Percentiles rank a stretch among this genome's conserved stretches.
Conservation (phyloP, 129 eudicot genomes). For the Heracleum sosnowskyi region DNA sequence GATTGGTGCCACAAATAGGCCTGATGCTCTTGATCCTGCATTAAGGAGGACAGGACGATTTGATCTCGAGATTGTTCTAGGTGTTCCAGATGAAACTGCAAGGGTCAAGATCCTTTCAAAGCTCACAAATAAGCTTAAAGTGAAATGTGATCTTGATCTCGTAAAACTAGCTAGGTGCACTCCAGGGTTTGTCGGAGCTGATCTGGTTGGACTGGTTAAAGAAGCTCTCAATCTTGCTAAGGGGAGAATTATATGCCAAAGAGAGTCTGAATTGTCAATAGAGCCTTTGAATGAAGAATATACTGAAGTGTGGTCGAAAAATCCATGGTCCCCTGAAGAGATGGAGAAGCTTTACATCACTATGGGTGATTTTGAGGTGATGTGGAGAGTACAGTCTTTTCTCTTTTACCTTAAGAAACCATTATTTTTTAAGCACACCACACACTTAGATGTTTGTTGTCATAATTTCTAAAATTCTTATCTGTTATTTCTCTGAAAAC, state of each 20-base stretch:
- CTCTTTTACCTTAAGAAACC: background rate
- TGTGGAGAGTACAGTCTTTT: background rate
- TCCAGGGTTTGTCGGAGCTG: constrained; percentile 86
- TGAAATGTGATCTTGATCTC: constrained; percentile 63
- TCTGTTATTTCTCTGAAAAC: too few relatives aligned
- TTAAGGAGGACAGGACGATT: constrained; percentile 89
- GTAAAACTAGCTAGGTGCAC: constrained; percentile 54
- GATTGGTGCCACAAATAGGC: constrained; percentile 94
- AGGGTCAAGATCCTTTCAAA: constrained; percentile 65
- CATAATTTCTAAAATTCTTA: background rate
- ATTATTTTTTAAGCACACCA: background rate
- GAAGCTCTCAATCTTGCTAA: constrained; percentile 57
- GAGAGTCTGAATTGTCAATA: constrained; percentile 27
- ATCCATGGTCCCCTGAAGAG: constrained; percentile 60
- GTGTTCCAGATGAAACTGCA: constrained; percentile 84
- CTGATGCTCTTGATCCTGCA: constrained; percentile 91
- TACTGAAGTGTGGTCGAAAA: constrained; percentile 52
- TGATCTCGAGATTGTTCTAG: constrained; percentile 51
- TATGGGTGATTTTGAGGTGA: constrained; percentile 63
- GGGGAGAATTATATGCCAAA: constrained; percentile 60
- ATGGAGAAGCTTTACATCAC: constrained; percentile 58
- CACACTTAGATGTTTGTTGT: background rate
- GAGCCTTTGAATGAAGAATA: constrained; percentile 24
- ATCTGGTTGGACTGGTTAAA: constrained; percentile 55
- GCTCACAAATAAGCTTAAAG: constrained; percentile 50